Base-by-base conservation (phyloP, 768 basidiomycete species). In the Termitomyces sp. region DNA sequence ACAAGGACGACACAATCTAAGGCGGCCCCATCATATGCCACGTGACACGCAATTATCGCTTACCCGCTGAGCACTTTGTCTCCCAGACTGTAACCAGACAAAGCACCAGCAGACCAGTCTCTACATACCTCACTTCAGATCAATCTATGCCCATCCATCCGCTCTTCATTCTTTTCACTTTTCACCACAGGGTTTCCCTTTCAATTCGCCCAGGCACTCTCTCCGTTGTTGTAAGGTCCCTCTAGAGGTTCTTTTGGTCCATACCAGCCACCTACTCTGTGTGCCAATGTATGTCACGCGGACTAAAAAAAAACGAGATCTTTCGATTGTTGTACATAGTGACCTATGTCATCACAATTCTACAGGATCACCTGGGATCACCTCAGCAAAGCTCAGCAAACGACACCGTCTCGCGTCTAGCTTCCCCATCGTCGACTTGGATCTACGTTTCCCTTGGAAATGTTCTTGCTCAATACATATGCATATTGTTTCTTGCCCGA, bases 61-160 rank as follows among this genome's bases (percentile, higher is more conserved):
- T 16, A 9, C 20, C 49, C 24, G 4, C 9, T 9, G 14, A 27
- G 39, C 20, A n/a, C n/a, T n/a, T n/a, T n/a, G n/a, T n/a, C n/a
- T n/a, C n/a, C n/a, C n/a, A n/a, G n/a, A n/a, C n/a, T n/a, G n/a
- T n/a, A n/a, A n/a, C n/a, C n/a, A n/a, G n/a, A n/a, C 32, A 16
- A 13, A 12, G 2, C 6, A 8, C 3, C 24, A 26, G 9, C 22
- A 37, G 16, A 37, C 36, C 37, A 26, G 4, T 16, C 3, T 36
- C 18, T 39, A n/a, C n/a, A n/a, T n/a, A 12, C 6, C 18, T 13
- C 2, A 14, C 26, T n/a, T 27, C 8, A 53, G 53, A 60, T 52
- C 37, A 51, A 60, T 57, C 51, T 55, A 64, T 54, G 30, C 45
- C 56, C 53, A 56, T 59, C 55, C 7, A 39, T 24, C 32, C 32